Evolutionary conservation across 2,329 filamentous ascomycete genomes (phyloP).

Genomic region (Blastomyces parvus): DNA sequence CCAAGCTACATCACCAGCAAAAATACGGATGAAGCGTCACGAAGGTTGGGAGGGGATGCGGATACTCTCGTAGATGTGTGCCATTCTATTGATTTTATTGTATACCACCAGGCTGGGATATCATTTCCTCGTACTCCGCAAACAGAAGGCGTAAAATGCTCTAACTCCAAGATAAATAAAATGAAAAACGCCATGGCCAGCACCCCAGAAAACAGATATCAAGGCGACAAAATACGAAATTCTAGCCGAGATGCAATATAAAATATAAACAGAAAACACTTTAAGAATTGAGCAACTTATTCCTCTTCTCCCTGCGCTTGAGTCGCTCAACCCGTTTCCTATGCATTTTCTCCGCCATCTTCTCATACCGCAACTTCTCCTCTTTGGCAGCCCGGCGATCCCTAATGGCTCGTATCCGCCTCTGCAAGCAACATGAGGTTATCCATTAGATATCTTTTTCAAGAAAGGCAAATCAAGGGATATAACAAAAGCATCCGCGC

Average conservation of each 20-base stretch:
- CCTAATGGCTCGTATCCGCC: conserved; percentile 67
- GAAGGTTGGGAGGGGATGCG: no score
- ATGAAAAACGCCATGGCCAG: background rate
- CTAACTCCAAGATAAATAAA: background rate
- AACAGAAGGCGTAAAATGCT: background rate
- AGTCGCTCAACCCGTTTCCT: conserved; percentile 84
- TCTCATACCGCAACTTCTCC: conserved; percentile 84
- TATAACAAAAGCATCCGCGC: no score
- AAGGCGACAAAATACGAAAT: background rate
- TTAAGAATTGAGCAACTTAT: conserved; percentile 40
- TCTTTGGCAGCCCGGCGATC: conserved; percentile 82
- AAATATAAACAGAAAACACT: background rate
- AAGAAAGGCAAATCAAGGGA: background rate
- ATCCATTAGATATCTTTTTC: background rate
- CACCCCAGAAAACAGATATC: background rate
- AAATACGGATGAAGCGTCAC: no score
- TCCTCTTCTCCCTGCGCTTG: conserved; percentile 94
- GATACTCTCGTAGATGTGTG: no score
- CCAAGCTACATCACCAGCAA: no score
- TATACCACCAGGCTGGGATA: background rate
- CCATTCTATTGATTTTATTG: background rate
- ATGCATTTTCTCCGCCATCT: conserved; percentile 97
- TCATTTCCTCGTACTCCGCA: background rate
- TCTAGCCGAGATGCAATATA: background rate
- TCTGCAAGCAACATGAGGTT: conserved; percentile 38